These are phyloP conservation scores for Pleurotus cornucopiae DNA, from an alignment of 768 basidiomycete species.

Conservation along the genomic window DNA sequence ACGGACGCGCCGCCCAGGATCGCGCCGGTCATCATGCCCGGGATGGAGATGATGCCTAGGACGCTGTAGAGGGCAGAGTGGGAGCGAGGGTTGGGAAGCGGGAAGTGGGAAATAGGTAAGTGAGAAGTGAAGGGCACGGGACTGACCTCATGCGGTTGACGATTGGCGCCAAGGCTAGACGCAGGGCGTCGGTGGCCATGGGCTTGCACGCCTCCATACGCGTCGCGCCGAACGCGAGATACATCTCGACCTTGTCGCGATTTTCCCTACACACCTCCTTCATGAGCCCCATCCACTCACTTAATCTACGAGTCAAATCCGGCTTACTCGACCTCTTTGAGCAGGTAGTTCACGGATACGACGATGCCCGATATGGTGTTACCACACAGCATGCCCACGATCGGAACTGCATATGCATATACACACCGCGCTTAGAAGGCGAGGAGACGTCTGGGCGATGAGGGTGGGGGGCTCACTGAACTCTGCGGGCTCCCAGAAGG, in stretches of 20 bases:
- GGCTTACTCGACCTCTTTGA: constrained; percentile 70
- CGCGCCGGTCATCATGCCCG: constrained; percentile 92
- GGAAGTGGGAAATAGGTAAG: background rate
- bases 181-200: constrained; percentile 73
- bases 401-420: constrained; percentile 49
- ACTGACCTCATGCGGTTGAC: constrained; percentile 82
- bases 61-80: constrained; percentile 37
- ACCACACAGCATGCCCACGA: constrained; percentile 85
- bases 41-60: constrained; percentile 73
- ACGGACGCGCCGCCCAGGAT: constrained; percentile 84
- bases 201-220: constrained; percentile 81
- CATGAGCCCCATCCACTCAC: background rate
- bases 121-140: background rate
- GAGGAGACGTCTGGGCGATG: background rate
- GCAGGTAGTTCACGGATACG: constrained; percentile 63
- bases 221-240: constrained; percentile 82
- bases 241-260: constrained; percentile 79
- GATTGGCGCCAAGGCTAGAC: constrained; percentile 72
- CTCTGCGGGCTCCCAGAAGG: constrained; percentile 82
- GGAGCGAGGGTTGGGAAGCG: background rate
- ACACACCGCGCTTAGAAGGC: background rate
- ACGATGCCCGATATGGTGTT: constrained; percentile 74
- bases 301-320: background rate
- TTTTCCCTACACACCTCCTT: constrained; percentile 53
- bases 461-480: constrained; percentile 51